A percentile compares a stretch with the other conserved stretches of the same genome.
These are phyloP conservation scores for Fusarium sp. DNA, from an alignment of 2,329 filamentous ascomycete genomes.

Conservation along the genomic window DNA sequence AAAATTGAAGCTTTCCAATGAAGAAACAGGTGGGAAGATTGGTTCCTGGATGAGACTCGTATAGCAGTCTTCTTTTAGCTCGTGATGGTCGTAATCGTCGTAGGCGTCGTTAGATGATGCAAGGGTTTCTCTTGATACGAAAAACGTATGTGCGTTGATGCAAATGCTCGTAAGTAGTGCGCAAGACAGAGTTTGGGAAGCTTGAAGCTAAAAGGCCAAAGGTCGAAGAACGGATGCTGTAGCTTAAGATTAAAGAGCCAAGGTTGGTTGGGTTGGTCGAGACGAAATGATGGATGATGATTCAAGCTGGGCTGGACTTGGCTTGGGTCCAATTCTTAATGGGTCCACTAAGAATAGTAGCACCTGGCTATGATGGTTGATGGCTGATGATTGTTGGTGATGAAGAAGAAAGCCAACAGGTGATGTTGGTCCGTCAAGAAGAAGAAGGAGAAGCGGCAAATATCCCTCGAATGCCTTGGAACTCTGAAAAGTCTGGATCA, in stretches of 20 bases:
- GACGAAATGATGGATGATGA: conserved; percentile 35
- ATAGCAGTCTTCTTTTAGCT: conserved; percentile 31
- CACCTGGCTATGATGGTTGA: conserved; percentile 21
- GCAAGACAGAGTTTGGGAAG: conserved; percentile 23
- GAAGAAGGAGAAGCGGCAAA: neutral
- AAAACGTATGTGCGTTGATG: neutral
- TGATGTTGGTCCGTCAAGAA: neutral
- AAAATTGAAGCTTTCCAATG: conserved; percentile 17
- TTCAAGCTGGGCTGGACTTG: conserved; percentile 20
- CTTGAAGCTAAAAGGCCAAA: conserved; percentile 11
- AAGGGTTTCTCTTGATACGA: conserved; percentile 4
- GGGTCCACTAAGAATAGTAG: conserved; percentile 37
- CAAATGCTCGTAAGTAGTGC: neutral
- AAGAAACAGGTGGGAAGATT: conserved; percentile 4
- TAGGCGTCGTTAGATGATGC: conserved; percentile 41
- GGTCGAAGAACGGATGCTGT: conserved; percentile 4
- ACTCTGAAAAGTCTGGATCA: conserved; percentile 21
- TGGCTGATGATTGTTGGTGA: conserved; percentile 6
- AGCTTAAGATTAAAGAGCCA: conserved; percentile 25
- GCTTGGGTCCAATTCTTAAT: conserved; percentile 21
- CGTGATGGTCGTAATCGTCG: conserved; percentile 43
- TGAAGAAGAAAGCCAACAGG: conserved; percentile 23
- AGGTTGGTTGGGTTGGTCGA: conserved; percentile 34
- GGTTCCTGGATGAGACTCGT: conserved; percentile 24
- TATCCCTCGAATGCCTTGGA: neutral